Evolutionary conservation across 2,329 filamentous ascomycete species (phyloP).

Genomic region (Pezizomycotina sp.): DNA sequence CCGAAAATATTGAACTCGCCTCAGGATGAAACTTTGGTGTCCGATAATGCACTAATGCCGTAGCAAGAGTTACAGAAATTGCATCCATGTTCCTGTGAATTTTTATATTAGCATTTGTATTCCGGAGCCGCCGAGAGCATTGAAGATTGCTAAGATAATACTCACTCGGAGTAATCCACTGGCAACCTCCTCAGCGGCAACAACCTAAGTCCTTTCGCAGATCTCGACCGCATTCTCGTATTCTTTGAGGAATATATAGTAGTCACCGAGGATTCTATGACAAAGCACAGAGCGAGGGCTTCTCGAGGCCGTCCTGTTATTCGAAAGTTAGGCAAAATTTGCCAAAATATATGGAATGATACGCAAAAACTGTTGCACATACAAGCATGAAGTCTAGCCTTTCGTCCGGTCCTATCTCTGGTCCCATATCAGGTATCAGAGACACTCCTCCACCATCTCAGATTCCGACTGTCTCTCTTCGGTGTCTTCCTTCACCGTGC

Average conservation of each 20-base stretch:
- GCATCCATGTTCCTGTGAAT: conserved; percentile 50
- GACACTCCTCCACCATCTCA: conserved; percentile 41
- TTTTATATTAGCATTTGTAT: not conserved
- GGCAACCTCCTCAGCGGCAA: conserved; percentile 44
- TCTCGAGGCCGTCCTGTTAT: conserved; percentile 33
- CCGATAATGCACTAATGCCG: conserved; percentile 79
- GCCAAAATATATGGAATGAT: not conserved
- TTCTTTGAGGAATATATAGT: conserved; percentile 72
- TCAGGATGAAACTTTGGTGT: conserved; percentile 78
- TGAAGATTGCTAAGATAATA: conserved; percentile 8
- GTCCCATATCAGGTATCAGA: conserved; percentile 43
- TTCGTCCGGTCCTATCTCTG: conserved; percentile 19
- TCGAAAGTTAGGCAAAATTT: conserved; percentile 3
- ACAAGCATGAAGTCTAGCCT: conserved; percentile 24
- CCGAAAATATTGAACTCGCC: conserved; percentile 71
- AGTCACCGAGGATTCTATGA: conserved; percentile 66
- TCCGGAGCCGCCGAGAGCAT: too few species aligned
- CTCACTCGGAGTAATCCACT: conserved; percentile 44
- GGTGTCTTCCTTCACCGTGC: conserved; percentile 26
- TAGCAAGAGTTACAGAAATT: conserved; percentile 61
- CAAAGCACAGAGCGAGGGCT: conserved; percentile 61
- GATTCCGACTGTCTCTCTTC: conserved; percentile 33
- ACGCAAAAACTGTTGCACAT: conserved; percentile 3
- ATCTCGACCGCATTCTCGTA: conserved; percentile 65
- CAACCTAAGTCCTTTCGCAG: conserved; percentile 55